phyloP scores from a whole-genome alignment of 345 rosid species.

The Gossypium bickii region DNA sequence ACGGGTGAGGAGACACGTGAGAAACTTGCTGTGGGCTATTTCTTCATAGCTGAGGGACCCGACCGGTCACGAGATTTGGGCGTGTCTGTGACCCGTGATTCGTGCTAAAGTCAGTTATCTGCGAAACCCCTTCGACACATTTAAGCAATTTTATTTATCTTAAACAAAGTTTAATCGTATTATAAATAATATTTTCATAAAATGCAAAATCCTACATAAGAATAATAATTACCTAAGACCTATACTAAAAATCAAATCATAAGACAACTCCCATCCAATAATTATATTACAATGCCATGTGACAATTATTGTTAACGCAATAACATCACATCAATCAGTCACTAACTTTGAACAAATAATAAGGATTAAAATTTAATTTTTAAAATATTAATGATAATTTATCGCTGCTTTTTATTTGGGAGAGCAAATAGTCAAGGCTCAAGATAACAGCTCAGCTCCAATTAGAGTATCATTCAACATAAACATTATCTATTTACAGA shows the following conservation, averaged over 20 bases:
- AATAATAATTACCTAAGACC: too few species aligned
- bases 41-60: not conserved
- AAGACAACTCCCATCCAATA: too few species aligned
- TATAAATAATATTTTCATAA: too few species aligned
- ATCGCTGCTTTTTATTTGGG: too few species aligned
- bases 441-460: not conserved
- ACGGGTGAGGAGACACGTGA: conserved; percentile 45
- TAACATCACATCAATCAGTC: not conserved
- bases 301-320: not conserved
- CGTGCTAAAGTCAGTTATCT: conserved; percentile 11
- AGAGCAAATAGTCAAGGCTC: too few species aligned
- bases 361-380: too few species aligned
- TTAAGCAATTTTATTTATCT: not conserved
- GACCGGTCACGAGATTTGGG: conserved; percentile 25
- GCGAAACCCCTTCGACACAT: not conserved
- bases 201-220: too few species aligned
- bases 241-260: too few species aligned
- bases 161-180: too few species aligned
- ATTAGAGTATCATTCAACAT: not conserved
- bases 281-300: not conserved
- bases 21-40: conserved; percentile 23
- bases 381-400: too few species aligned
- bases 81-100: conserved; percentile 21
- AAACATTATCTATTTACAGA: not conserved
- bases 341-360: not conserved